Base-by-base conservation (phyloP, 495 filamentous ascomycete genomes). In the Aspergillus bridgeri region DNA sequence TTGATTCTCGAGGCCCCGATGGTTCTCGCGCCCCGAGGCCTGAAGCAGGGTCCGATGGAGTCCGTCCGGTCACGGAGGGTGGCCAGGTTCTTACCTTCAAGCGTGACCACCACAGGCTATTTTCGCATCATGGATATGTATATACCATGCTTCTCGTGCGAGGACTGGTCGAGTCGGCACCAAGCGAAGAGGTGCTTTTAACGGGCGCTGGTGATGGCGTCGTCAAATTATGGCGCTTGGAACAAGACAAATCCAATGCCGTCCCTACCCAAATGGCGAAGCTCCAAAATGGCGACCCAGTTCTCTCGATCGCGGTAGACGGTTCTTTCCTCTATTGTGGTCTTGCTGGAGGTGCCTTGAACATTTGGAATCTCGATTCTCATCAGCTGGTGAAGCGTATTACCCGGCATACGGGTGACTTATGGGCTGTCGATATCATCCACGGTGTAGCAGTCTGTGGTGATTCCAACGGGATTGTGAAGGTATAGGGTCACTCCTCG, bases 311-410 rank as follows among this genome's bases (percentile, higher is more conserved):
- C 49, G 86, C 89, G 3, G 77, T 92, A 0, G 92, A 96, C 59
- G 91, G 90, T 0, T 89, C 90, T 0, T 87, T 98, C 58, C 81
- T 98, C 11, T 98, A 97, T 66, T 89, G 88, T 60, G 94, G 94
- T 56, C 84, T 92, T 53, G 81, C 90, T 0, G 83, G 86, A n/a
- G 94, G 94, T n/a, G 85, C 95, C 44, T 81, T 98, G 52, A 92
- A 96, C 67, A 86, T 98, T 17, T 98, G 94, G 94, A 96, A 98
- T 64, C 77, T 98, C 15, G 94, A 98, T 67, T 97, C 94, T 2
- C 84, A 86, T 59, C 94, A 98, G 75, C 86, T 94, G 50, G 79
- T 98, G 19, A 81, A 93, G 54, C 89, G 86, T 8, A 85, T 97
- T 61, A 89, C 88, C 62, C 81, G 85, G 19, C 87, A 92, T 58